Base-by-base conservation (phyloP, 148 eudicot species). In the Dianthus caryophyllus region DNA sequence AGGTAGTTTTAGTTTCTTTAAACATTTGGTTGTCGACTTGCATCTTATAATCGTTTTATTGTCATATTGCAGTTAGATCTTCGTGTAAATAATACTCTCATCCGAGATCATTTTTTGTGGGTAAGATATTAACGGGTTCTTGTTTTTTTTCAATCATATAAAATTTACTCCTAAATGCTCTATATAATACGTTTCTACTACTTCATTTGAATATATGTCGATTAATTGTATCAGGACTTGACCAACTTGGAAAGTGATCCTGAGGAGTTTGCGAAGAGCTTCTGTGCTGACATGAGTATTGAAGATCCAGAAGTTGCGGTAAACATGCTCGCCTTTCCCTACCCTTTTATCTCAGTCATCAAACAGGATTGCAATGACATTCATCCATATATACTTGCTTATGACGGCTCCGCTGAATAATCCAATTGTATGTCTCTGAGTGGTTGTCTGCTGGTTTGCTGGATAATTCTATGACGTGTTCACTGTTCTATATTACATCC, bases 251-350 rank as follows among this genome's bases (percentile, higher is more conserved):
- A 90, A 71, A 87, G 98, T 71, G 91, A 94, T 70, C 98, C 98
- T 55, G 98, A 94, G 82, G 98, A 94, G 72, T 87, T 94, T 79
- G 84, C 98, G 12, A 84, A 84, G 79, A 88, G 82, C 15, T 88
- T 94, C 76, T 94, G 98, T 71, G 73, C 65, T 67, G 98, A 94
- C 68, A 57, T 94, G 88, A 88, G 84, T 56, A 82, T 88, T 74
- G 90, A 86, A 64, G 98, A 94, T 70, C 97, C 96, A 63, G 98
- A 94, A 90, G 98, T 90, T 84, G 96, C 90, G 65, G 98, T 94
- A 88, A 83, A 90, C 71, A 67, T 49, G 50, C 22, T 57, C 36
- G 13, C 33, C 39, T 31, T 25, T 14, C 6, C 30, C 14, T 18
- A 2, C 11, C 44, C 15, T 41, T 8, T 30, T 50, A 5, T 26